Evolutionary conservation across 768 basidiomycete genomes (phyloP).

Genomic region (Calocybe indica): DNA sequence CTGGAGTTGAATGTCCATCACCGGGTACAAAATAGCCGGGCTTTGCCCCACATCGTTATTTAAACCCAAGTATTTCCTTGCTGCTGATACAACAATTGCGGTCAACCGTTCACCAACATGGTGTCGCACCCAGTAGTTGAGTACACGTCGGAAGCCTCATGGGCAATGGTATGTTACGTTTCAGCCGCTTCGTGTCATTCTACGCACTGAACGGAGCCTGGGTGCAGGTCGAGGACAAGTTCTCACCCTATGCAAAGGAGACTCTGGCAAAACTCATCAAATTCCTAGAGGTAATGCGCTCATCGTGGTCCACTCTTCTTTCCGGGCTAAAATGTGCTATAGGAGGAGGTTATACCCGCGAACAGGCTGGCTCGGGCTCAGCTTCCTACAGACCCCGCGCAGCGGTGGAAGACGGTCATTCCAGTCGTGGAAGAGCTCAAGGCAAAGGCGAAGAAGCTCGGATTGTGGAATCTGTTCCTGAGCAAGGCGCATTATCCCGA

Average conservation of each 20-base stretch:
- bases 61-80: no score
- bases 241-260: slow-evolving; percentile 86
- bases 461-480: slow-evolving; percentile 96
- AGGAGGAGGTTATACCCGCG: slow-evolving; percentile 90
- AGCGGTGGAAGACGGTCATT: slow-evolving; percentile 81
- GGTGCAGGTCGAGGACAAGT: slow-evolving; percentile 80
- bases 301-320: neutral
- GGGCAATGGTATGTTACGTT: slow-evolving; percentile 64
- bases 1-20: no score
- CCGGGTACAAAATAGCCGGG: no score
- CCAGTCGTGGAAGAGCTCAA: slow-evolving; percentile 83
- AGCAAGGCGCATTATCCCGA: slow-evolving; percentile 92
- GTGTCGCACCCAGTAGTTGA: slow-evolving; percentile 64
- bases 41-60: no score
- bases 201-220: neutral
- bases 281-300: slow-evolving; percentile 68
- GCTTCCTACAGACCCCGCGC: slow-evolving; percentile 65
- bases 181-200: no score
- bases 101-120: slow-evolving; percentile 30
- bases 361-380: slow-evolving; percentile 73
- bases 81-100: no score
- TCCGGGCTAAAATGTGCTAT: slow-evolving; percentile 1
- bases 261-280: slow-evolving; percentile 75
- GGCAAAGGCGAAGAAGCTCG: slow-evolving; percentile 77
- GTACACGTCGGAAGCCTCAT: slow-evolving; percentile 78